Base-by-base conservation (phyloP, 257 asterid species). In the Solanum pimpinellifolium region DNA sequence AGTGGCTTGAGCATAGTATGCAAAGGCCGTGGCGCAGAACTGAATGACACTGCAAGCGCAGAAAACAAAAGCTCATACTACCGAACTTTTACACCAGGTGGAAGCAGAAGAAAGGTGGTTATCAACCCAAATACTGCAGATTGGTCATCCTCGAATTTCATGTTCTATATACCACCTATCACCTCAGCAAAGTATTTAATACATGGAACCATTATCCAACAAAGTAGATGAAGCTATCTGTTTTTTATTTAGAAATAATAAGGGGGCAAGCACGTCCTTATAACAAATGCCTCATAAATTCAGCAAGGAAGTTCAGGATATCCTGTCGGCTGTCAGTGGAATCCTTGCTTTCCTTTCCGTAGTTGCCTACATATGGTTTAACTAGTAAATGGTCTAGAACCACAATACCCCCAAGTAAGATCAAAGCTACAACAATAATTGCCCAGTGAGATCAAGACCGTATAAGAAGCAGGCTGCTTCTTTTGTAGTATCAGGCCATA, bases 11-110 rank as follows among this genome's bases (percentile, higher is more conserved):
- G 99, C 94, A 78, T 97, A 97, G 87, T 95, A 97, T 72, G 94
- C 99, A 89, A 97, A 97, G 33, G 99, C 99, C 27, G 99, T 97
- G 88, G 99, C 93, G 83, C 99, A 96, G 91, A 97, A 97, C 93
- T 96, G 99, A 92, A 97, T 97, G 90, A 97, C 99, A 90, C 99
- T 96, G 98, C 94, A 92, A 86, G 11, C 23, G 86, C 84, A 80
- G 78, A 70, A 80, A 86, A 69, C 73, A 86, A 74, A 31, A 11
- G 46, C 77, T 76, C 74, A 52, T 72, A 74, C 44, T 9, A 60
- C 33, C 87, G 73, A 80, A 59, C 37, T 25, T 35, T 52, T 41
- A 56, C 56, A 5, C 44, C 14, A 47, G 9, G 44, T 31, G 69
- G 1, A 81, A 31, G 69, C 31, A 49, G 85, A 42, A 81, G 25